Evolutionary conservation across 2,329 filamentous ascomycete genomes (phyloP), one percentile per base, ranked within the genome.

Genomic region (Emergomyces pasteurianus): DNA sequence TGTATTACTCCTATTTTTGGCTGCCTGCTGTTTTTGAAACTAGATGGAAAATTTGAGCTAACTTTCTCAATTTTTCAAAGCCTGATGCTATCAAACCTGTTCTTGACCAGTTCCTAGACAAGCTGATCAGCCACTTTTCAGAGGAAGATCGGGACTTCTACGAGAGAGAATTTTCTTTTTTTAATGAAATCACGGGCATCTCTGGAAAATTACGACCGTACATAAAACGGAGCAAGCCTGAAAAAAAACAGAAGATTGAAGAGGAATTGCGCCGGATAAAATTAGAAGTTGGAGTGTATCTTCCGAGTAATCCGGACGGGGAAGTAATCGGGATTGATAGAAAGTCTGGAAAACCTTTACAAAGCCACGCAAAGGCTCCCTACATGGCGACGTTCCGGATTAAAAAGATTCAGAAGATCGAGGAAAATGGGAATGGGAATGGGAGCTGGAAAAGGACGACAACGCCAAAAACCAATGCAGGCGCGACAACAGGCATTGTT

Each of bases 371-470:
- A 62, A 99, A 99, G 75, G 92, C 95, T 7, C 94, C 94, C 0
- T 99, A 91, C 75, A 96, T 99, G 92, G 95, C 94, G 12, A 99
- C 94, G 0, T 99, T 99, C 82, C 86, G 94, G 55, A 95, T 99
- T 73, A 86, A 90, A 72, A 97, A 96, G 76, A 86, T 83, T 61
- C 86, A 83, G 61, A 74, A 77, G 26, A 78, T 76, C 1, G 60
- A 65, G 8, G 64, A 63, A 18, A 34, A 74, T 77, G 31, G 81
- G 83, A 63, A 81, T 81, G 40, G 75, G 75, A 1, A 82, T 83
- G 63, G 79, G n/a, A n/a, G n/a, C n/a, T n/a, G n/a, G n/a, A n/a
- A n/a, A n/a, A n/a, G n/a, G 80, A 80, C 7, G 79, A 80, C 62
- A 80, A 81, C 54, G 71, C 77, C 2, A 76, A 75, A 58, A 77